Percentiles rank a stretch among this genome's conserved stretches.
These are phyloP conservation scores for Trebouxiophyceae sp. DNA, from an alignment of 163 green algal genomes.

Conservation along the genomic window DNA sequence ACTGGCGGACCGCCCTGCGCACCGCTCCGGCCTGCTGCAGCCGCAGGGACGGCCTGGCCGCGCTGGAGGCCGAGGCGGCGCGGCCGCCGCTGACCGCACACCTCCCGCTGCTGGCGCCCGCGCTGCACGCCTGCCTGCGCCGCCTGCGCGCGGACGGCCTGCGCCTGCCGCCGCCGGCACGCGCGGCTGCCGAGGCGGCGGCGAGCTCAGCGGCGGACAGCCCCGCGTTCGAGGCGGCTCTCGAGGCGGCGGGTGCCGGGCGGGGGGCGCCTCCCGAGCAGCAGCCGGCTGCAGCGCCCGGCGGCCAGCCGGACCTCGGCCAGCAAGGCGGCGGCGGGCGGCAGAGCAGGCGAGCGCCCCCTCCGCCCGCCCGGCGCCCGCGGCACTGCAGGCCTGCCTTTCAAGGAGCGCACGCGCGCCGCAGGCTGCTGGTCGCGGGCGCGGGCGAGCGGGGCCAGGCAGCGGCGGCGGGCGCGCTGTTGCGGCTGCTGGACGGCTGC, in stretches of 20 bases:
- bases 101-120: no score
- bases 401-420: background rate
- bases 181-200: no score
- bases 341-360: background rate
- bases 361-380: background rate
- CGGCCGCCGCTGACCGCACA: no score
- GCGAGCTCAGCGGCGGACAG: no score
- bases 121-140: background rate
- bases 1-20: no score
- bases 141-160: no score
- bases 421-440: conserved; percentile 29
- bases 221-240: background rate
- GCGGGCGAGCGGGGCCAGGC: conserved; percentile 26
- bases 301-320: background rate
- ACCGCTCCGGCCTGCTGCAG: no score
- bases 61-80: no score
- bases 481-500: conserved; percentile 24
- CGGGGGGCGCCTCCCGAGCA: background rate
- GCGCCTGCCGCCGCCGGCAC: no score
- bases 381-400: no score
- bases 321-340: background rate
- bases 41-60: no score
- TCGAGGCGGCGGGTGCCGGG: background rate
- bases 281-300: background rate
- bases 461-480: conserved; percentile 14